A percentile compares a stretch with the other conserved stretches of the same genome.
These are phyloP conservation scores for Coprinopsis cinerea DNA, from an alignment of 768 basidiomycete genomes.

Conservation along the genomic window DNA sequence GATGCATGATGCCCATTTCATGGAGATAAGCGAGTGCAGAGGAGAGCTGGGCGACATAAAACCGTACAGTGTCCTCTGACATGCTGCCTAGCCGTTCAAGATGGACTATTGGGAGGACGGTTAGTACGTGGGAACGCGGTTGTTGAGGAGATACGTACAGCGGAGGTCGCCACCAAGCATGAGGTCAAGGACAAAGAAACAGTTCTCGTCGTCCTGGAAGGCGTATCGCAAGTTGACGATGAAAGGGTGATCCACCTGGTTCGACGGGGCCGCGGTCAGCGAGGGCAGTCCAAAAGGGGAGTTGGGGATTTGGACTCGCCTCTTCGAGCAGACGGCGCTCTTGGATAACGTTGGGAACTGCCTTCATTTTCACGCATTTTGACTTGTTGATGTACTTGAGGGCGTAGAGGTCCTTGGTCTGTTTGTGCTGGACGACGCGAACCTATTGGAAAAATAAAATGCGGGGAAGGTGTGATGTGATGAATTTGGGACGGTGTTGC, in stretches of 20 bases:
- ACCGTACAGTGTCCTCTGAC: conserved; percentile 73
- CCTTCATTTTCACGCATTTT: conserved; percentile 98
- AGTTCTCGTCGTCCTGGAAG: conserved; percentile 97
- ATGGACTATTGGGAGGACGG: conserved; percentile 54
- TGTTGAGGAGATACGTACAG: conserved; percentile 48
- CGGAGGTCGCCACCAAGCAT: conserved; percentile 95
- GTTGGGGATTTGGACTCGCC: conserved; percentile 37
- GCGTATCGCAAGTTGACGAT: conserved; percentile 94
- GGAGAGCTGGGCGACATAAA: conserved; percentile 86
- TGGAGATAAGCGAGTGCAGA: conserved; percentile 89
- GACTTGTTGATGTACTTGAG: conserved; percentile 99
- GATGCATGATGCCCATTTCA: conserved; percentile 91
- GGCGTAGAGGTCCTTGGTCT: conserved; percentile 93
- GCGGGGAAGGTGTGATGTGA: conserved; percentile 8
- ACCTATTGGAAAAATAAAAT: no score
- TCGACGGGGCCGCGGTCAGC: conserved; percentile 2
- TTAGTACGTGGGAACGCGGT: conserved; percentile 6
- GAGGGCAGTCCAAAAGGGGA: conserved; percentile 1
- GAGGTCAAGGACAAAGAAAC: conserved; percentile 95
- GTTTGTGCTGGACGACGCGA: conserved; percentile 98
- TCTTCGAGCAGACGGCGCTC: conserved; percentile 94
- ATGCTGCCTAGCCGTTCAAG: conserved; percentile 75
- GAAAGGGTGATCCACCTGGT: conserved; percentile 89
- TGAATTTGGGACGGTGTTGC: conserved; percentile 12
- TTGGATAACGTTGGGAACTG: conserved; percentile 95